Base-by-base conservation (phyloP, 2,329 filamentous ascomycete species). In the Arachnomyces sp. region DNA sequence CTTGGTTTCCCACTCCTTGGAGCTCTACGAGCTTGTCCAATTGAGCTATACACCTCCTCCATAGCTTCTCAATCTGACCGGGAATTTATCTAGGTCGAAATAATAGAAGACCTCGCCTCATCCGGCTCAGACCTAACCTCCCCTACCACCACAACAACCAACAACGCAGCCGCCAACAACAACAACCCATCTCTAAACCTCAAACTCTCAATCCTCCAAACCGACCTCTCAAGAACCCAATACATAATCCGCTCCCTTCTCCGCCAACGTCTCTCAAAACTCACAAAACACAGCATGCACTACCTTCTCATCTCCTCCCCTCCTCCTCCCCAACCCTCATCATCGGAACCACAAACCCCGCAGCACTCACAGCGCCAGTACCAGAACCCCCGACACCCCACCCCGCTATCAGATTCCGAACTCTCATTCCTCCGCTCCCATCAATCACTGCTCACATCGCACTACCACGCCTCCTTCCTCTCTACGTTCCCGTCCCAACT, bases 101-200 rank as follows among this genome's bases (percentile, higher is more conserved):
- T 72, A 50, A 77, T 86, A 47, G 82, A 85, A 65, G 76, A 81
- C 47, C 58, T 70, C 31, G 64, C 66, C 35, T 55, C 61, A n/a
- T 59, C 63, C 6, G 63, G 61, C 40, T 54, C 58, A 37, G 63
- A 74, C 61, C 70, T 47, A 6, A 60, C 62, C 42, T 54, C 57
- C 34, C 61, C 73, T 61, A 69, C 20, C 20, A 38, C 33, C 28
- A 36, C 48, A 38, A 48, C 34, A 38, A 40, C 43, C 43, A 76
- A 89, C 73, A 90, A 84, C 9, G 84, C 83, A 46, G 81, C 84
- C 56, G 83, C 89, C 78, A 88, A n/a, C n/a, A n/a, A n/a, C n/a
- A n/a, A n/a, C n/a, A n/a, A 94, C 55, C 84, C 89, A 34, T 88
- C 84, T 62, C 82, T 85, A 48, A 96, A 94, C 60, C 94, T 98